A percentile compares a stretch with the other conserved stretches of the same genome.
These are phyloP conservation scores for sunflower (Helianthus annuus) DNA, from an alignment of 129 eudicot genomes.

Conservation along the genomic window HanXRQr2.0-SUNRISE NC_035440.2:13798315-13798814, in stretches of 20 bases:
- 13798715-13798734: not conserved
- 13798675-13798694: not conserved
- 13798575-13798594: not conserved
- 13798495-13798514: not conserved
- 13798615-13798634: no score
- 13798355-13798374: no score
- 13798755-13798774: conserved; percentile 7
- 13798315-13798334: no score
- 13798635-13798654: no score
- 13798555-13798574: not conserved
- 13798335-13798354: no score
- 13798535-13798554: not conserved
- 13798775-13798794: conserved; percentile 13
- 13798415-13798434: no score
- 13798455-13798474: no score
- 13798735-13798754: not conserved
- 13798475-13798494: no score
- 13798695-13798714: not conserved
- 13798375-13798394: no score
- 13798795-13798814: conserved; percentile 18
- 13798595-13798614: no score
- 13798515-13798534: conserved; percentile 6
- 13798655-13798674: not conserved
- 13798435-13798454: no score
- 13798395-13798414: no score